Evolutionary conservation across 192 early-diverging fungal genomes (phyloP).

Genomic region (Backusella parvicylindrica): DNA sequence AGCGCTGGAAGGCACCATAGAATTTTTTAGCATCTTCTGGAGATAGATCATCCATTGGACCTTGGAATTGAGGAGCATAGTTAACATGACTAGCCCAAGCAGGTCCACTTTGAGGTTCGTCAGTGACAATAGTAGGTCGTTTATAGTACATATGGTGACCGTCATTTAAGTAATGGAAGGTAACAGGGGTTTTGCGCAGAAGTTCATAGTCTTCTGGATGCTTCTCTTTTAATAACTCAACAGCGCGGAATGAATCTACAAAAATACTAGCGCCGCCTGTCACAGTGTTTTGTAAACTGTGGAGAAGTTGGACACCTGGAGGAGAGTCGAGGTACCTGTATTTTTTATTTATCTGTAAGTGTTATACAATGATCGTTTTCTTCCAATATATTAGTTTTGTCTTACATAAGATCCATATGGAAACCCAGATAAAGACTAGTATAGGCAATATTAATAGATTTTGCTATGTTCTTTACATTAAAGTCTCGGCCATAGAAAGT

Average conservation of each 20-base stretch:
- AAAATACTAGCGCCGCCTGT: constrained; percentile 72
- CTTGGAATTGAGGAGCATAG: constrained; percentile 86
- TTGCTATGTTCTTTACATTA: constrained; percentile 72
- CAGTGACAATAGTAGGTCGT: constrained; percentile 59
- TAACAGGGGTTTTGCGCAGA: constrained; percentile 56
- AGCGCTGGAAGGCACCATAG: constrained; percentile 62
- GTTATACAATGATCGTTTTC: neutral
- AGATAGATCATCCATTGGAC: constrained; percentile 52
- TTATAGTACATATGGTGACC: constrained; percentile 71
- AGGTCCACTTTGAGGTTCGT: constrained; percentile 33
- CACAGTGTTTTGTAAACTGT: constrained; percentile 75
- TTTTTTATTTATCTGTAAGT: neutral
- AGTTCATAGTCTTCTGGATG: constrained; percentile 60
- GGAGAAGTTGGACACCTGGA: constrained; percentile 78
- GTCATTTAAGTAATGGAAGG: constrained; percentile 80
- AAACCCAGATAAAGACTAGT: constrained; percentile 74
- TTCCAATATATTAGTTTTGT: neutral
- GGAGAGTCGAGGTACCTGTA: constrained; percentile 75
- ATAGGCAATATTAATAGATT: constrained; percentile 85
- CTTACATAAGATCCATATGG: constrained; percentile 87
- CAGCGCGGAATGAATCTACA: constrained; percentile 70
- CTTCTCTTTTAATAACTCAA: constrained; percentile 49
- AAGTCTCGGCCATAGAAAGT: constrained; percentile 77
- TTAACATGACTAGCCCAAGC: constrained; percentile 54
- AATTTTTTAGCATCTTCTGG: constrained; percentile 47